Evolutionary conservation across 1,284 basidiomycete genomes (phyloP).

Genomic region (Lignosus rhinocerotis): DNA sequence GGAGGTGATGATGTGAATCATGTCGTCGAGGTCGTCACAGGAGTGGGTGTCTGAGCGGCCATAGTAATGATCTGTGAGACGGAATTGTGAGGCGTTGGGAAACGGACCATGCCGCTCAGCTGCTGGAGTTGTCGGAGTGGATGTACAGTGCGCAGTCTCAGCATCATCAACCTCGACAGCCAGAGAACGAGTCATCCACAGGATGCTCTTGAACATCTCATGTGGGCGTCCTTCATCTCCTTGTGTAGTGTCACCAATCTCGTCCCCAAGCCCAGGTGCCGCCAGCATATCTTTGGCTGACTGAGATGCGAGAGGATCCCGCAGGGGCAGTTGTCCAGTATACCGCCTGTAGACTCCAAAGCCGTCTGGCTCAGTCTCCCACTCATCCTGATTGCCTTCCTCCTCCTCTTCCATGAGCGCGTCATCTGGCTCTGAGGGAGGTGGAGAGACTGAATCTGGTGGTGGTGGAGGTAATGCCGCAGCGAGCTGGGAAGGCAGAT

Average conservation of each 20-base stretch:
- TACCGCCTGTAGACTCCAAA: background rate
- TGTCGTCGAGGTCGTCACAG: background rate
- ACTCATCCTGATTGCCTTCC: background rate
- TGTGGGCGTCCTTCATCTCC: background rate
- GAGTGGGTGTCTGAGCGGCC: background rate
- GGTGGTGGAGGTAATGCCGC: no score
- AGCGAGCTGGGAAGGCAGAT: background rate
- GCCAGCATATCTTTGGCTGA: background rate
- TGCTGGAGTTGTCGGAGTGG: no score
- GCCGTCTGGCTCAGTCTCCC: background rate
- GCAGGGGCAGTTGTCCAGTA: background rate
- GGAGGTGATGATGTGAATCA: background rate
- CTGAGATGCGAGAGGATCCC: background rate
- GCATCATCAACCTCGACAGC: background rate
- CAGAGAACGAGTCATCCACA: background rate
- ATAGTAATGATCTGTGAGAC: background rate
- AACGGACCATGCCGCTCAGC: background rate
- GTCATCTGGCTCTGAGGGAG: background rate
- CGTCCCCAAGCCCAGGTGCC: background rate
- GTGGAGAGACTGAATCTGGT: background rate
- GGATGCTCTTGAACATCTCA: background rate
- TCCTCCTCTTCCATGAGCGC: rapidly evolving
- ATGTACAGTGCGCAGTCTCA: no score
- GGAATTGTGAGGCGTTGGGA: background rate
- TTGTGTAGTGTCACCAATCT: no score